Percentiles rank a stretch among this genome's conserved stretches.
Evolutionary conservation across 257 asterid genomes (phyloP).

Genomic region (Catharanthus roseus): DNA sequence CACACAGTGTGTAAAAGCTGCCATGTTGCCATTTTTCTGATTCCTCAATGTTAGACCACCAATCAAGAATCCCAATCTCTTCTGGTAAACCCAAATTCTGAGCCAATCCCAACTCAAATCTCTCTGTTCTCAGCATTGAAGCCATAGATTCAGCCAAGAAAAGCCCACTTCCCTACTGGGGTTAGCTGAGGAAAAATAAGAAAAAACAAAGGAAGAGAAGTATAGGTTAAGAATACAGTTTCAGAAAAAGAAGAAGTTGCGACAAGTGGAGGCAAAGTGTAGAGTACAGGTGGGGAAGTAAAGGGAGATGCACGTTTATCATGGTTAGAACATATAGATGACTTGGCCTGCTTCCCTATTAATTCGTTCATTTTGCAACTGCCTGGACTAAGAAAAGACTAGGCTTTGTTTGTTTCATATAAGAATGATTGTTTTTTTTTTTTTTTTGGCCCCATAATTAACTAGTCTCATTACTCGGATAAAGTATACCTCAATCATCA

Average conservation of each 20-base stretch:
- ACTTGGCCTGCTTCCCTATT: conserved; percentile 4
- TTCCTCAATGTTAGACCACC: conserved; percentile 19
- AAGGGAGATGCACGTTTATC: conserved; percentile 5
- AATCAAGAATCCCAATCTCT: conserved; percentile 6
- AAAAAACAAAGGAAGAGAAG: background rate
- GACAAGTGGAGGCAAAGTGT: conserved; percentile 6
- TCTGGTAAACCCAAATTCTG: background rate
- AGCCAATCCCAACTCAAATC: conserved; percentile 1
- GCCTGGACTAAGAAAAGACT: background rate
- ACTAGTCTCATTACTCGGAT: conserved; percentile 1
- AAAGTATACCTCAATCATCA: conserved; percentile 1
- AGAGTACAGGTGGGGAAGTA: conserved; percentile 11
- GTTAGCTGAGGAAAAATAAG: background rate
- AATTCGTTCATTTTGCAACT: conserved; percentile 13
- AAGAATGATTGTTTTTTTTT: background rate
- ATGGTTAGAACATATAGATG: background rate
- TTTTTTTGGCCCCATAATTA: background rate
- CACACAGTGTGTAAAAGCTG: conserved; percentile 29
- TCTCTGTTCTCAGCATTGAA: conserved; percentile 7
- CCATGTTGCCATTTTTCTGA: conserved; percentile 15
- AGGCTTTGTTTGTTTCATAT: background rate
- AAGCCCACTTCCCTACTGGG: background rate
- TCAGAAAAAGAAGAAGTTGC: background rate
- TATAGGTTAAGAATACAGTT: background rate
- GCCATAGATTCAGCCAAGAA: background rate